Evolutionary conservation across 345 rosid genomes (phyloP).

Genomic region (Eucalyptus virginea): DNA sequence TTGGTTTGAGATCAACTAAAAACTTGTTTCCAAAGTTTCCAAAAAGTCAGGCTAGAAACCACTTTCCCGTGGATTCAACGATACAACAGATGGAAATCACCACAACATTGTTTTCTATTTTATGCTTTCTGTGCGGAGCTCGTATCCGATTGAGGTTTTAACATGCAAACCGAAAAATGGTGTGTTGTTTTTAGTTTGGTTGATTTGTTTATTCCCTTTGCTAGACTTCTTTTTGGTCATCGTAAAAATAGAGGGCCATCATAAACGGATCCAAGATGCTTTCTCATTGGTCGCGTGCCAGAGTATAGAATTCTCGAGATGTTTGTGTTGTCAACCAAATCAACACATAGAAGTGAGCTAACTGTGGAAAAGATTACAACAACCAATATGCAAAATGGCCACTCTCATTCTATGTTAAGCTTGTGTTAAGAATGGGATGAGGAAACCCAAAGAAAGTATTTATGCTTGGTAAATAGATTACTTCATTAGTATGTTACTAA

Average conservation of each 20-base stretch:
- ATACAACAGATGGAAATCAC: not conserved
- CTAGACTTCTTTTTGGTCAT: not conserved
- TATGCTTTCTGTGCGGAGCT: not conserved
- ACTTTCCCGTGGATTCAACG: not conserved
- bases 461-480: not conserved
- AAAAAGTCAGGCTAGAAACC: not conserved
- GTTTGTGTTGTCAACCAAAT: too few species aligned
- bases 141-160: not conserved
- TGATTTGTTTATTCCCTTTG: not conserved
- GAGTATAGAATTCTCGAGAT: too few species aligned
- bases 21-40: not conserved
- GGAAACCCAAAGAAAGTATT: too few species aligned
- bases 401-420: too few species aligned
- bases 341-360: too few species aligned
- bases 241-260: not conserved
- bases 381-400: too few species aligned
- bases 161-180: not conserved
- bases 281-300: too few species aligned
- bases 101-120: not conserved
- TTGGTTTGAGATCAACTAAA: not conserved
- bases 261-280: too few species aligned
- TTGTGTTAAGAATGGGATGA: too few species aligned
- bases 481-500: not conserved
- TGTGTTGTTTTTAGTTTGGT: not conserved
- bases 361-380: too few species aligned